Percentiles rank a stretch among this genome's conserved stretches.
phyloP scores from a whole-genome alignment of 495 filamentous ascomycete species.

The Penicillium nucicola region DNA sequence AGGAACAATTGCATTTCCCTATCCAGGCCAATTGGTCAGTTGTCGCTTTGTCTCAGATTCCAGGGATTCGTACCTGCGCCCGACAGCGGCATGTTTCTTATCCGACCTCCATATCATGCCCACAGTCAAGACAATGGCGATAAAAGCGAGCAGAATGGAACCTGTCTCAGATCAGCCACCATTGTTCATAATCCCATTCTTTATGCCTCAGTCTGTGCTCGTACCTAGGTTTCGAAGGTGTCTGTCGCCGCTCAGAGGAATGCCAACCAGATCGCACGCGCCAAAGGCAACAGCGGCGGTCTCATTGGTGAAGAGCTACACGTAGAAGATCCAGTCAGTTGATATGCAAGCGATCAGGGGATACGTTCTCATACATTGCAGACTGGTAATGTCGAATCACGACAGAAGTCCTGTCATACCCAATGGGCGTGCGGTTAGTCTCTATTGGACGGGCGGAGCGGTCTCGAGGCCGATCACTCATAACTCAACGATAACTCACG shows the following conservation, averaged over 20 bases:
- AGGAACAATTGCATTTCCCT: slow-evolving; percentile 98
- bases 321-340: slow-evolving; percentile 18
- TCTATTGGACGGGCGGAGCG: slow-evolving; percentile 1
- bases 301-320: slow-evolving; percentile 52
- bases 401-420: slow-evolving; percentile 78
- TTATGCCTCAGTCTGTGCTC: slow-evolving; percentile 17
- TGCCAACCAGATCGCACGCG: slow-evolving; percentile 71
- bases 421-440: slow-evolving; percentile 18
- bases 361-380: slow-evolving; percentile 77
- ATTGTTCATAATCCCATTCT: neutral
- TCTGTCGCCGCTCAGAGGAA: slow-evolving; percentile 59
- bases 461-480: slow-evolving; percentile 6
- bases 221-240: slow-evolving; percentile 82
- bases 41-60: neutral
- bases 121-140: slow-evolving; percentile 66
- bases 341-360: neutral
- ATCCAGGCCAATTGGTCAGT: slow-evolving; percentile 8
- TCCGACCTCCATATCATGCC: slow-evolving; percentile 79
- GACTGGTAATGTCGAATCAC: slow-evolving; percentile 89
- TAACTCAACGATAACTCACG: slow-evolving; percentile 53
- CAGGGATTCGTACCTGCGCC: slow-evolving; percentile 66
- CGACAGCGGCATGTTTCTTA: slow-evolving; percentile 89
- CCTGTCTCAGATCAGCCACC: slow-evolving; percentile 49
- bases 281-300: slow-evolving; percentile 52
- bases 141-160: slow-evolving; percentile 79